These are phyloP conservation scores for Liriodendron chinense DNA, from an alignment of 164 flowering plant species.

Conservation along the genomic window DNA sequence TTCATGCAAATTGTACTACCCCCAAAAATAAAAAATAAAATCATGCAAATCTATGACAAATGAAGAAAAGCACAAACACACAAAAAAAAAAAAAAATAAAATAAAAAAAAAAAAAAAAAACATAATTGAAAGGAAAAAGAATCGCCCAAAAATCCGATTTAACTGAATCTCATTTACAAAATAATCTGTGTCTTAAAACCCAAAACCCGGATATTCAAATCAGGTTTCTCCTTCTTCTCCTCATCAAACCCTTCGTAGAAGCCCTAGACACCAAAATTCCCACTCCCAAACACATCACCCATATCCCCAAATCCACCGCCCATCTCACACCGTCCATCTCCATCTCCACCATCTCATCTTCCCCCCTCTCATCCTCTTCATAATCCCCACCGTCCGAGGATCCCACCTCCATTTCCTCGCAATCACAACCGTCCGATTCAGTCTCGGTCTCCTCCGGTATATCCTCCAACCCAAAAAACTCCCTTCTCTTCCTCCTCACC, in stretches of 20 bases:
- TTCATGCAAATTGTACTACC: too few species aligned
- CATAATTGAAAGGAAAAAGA: too few species aligned
- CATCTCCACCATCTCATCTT: constrained; percentile 2
- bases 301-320: constrained; percentile 79
- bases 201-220: constrained; percentile 15
- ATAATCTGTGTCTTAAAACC: neutral
- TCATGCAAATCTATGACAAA: too few species aligned
- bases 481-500: constrained; percentile 24
- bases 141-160: neutral
- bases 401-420: constrained; percentile 15
- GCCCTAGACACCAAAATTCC: constrained; percentile 67
- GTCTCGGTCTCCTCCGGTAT: constrained; percentile 72
- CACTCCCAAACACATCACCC: constrained; percentile 73
- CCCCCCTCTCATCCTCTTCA: neutral
- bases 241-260: constrained; percentile 41
- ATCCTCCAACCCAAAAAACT: constrained; percentile 41
- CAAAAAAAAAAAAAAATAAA: neutral
- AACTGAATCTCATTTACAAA: neutral
- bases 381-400: constrained; percentile 20
- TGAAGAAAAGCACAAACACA: neutral
- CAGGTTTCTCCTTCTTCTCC: constrained; percentile 10
- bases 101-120: too few species aligned
- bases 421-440: constrained; percentile 27
- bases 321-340: constrained; percentile 55
- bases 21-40: too few species aligned